Evolutionary conservation across 371 early-diverging fungal genomes (phyloP).

Genomic region (Saksenaea vasiformis): DNA sequence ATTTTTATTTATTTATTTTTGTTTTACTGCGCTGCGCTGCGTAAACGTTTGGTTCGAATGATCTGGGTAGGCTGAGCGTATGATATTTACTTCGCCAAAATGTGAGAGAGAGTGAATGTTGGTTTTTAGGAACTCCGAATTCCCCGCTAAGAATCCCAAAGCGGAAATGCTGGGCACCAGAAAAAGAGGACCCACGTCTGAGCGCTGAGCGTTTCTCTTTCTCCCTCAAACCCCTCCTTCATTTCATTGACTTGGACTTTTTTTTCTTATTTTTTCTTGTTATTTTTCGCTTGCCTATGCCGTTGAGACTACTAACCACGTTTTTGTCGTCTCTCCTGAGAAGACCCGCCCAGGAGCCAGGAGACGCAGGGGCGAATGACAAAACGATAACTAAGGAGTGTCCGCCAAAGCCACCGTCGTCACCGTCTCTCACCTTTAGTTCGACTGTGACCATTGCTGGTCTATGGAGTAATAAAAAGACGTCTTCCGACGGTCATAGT

Average conservation of each 20-base stretch:
- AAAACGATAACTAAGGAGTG: not conserved
- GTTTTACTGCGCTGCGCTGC: not conserved
- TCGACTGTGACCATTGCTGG: constrained; percentile 35
- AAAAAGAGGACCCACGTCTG: constrained; percentile 4
- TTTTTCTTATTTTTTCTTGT: not conserved
- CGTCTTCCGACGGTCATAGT: constrained; percentile 20
- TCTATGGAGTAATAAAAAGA: constrained; percentile 23
- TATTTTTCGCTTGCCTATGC: too few relatives aligned
- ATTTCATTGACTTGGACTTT: not conserved
- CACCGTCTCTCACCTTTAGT: constrained; percentile 28
- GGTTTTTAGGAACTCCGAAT: not conserved
- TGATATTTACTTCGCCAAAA: not conserved
- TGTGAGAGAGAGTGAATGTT: not conserved
- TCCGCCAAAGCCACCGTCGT: constrained; percentile 3
- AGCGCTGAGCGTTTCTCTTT: not conserved
- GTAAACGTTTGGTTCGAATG: not conserved
- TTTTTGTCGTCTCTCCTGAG: constrained; percentile 4
- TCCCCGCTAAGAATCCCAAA: not conserved
- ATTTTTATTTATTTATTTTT: not conserved
- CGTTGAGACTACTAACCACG: constrained; percentile 1
- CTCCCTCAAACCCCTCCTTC: not conserved
- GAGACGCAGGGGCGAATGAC: constrained; percentile 6
- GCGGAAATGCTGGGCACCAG: constrained; percentile 2
- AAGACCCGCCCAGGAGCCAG: not conserved
- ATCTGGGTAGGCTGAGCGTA: too few relatives aligned